Evolutionary conservation across 331 rosid species (phyloP), one percentile per base, ranked within the genome.

Genomic region (Spiraea crenata): DNA sequence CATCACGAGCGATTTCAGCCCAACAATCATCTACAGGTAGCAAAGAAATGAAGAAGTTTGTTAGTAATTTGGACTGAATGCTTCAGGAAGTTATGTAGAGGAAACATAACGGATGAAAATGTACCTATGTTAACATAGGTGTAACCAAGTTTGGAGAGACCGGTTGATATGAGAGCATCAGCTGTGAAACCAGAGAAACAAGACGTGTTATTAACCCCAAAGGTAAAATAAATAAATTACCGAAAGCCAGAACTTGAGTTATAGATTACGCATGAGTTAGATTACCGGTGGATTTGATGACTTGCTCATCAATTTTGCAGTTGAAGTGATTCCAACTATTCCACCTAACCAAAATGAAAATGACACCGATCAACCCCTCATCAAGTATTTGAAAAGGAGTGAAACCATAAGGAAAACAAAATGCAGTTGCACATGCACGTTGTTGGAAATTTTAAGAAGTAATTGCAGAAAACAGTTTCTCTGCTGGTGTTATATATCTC

Each of bases 241-340:
- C 7, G 16, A 6, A 20, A 19, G 38, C 16, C 25, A 16, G 48
- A 10, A 4, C 48, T 45, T 45, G 9, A 12, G 11, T 45, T 45
- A 45, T 12, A 45, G 48, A 10, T 45, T n/a, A 50, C 3, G 61
- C 34, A 69, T 5, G 58, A 81, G 64, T 45, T 34, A 8, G 11
- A 66, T 41, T 78, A 91, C 99, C 96, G 7, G 99, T 93, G 83
- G 81, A 79, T 79, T 77, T 67, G 83, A 91, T 89, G 40, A 86
- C 66, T 31, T 85, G 80, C 74, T 93, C 99, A 68, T 87, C 75
- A 67, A 90, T 89, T 63, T 83, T 75, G 84, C 97, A 93, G 41
- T 4, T 6, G 50, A 93, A 93, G 76, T 93, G 91, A 77, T 93
- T 93, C 99, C 99, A 93, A 81, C 99, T 93, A 80, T 91, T 93